Percentiles rank a stretch among this genome's conserved stretches.
Conservation (phyloP, 164 flowering plant species). For the Paratinospora sagittata region DNA sequence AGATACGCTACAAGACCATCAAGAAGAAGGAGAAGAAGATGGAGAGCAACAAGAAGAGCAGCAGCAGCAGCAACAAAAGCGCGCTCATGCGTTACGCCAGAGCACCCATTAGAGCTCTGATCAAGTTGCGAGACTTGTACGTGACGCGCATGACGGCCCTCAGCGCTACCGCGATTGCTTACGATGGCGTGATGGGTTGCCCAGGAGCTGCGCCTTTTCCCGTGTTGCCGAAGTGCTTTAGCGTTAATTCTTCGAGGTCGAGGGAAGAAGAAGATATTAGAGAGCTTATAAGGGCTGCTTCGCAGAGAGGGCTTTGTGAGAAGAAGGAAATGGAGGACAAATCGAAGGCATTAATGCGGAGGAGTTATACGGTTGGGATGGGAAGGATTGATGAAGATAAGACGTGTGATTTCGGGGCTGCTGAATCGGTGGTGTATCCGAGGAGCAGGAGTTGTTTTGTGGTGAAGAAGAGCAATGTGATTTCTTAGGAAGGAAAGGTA, state of each 20-base stretch:
- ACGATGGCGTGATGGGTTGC: slow-evolving; percentile 9
- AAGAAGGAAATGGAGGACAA: slow-evolving; percentile 2
- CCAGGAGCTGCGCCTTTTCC: not conserved
- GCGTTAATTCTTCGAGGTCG: slow-evolving; percentile 19
- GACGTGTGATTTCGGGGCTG: slow-evolving; percentile 35
- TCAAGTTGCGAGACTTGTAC: slow-evolving; percentile 49
- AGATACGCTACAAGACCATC: too few species aligned
- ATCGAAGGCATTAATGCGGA: slow-evolving; percentile 25
- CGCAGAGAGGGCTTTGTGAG: slow-evolving; percentile 22
- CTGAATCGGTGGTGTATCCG: slow-evolving; percentile 25
- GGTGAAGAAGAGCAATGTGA: slow-evolving; percentile 10
- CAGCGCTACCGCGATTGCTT: slow-evolving; percentile 11
- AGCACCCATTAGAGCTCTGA: slow-evolving; percentile 32
- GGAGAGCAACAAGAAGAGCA: slow-evolving; percentile 11
- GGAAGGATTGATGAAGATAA: slow-evolving; percentile 69
- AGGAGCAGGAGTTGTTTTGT: slow-evolving; percentile 57
- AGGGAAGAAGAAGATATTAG: slow-evolving; percentile 40
- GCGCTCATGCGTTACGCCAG: slow-evolving; percentile 33
- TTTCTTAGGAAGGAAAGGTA: too few species aligned
- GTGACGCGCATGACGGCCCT: slow-evolving; percentile 35
- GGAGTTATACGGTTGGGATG: slow-evolving; percentile 59
- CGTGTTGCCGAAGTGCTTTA: slow-evolving; percentile 48
- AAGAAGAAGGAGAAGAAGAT: not conserved
- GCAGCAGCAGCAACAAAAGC: slow-evolving; percentile 21
- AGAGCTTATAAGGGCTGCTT: slow-evolving; percentile 54